Evolutionary conservation across 805 yeast genomes (phyloP).

Genomic region (Metschnikowia kunwiensis): DNA sequence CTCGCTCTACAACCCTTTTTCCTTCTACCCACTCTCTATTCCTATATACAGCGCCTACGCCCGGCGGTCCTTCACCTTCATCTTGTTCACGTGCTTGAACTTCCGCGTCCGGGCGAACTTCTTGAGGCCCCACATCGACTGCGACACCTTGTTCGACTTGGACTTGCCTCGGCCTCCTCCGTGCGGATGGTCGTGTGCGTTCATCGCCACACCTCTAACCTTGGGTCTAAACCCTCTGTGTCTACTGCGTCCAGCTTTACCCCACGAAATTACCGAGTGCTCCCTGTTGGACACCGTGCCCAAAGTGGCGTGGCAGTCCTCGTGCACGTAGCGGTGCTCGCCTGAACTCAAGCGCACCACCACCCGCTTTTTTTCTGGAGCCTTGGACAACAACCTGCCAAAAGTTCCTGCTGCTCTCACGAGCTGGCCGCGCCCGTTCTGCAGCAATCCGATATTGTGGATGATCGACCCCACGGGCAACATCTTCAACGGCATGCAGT

Average conservation of each 20-base stretch:
- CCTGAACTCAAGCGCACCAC: conserved; percentile 83
- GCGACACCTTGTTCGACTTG: conserved; percentile 90
- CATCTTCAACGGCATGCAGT: conserved; percentile 88
- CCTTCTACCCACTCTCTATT: no score
- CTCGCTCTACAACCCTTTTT: no score
- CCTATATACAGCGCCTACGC: no score
- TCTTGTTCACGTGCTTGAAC: conserved; percentile 79
- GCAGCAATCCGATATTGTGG: conserved; percentile 76
- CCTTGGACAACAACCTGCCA: conserved; percentile 80
- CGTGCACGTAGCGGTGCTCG: conserved; percentile 84
- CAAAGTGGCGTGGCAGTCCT: conserved; percentile 88
- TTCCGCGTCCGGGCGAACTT: conserved; percentile 92
- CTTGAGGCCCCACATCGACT: conserved; percentile 96
- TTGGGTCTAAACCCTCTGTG: conserved; percentile 91
- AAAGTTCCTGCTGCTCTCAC: conserved; percentile 95
- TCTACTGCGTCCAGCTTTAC: conserved; percentile 96
- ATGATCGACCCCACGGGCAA: conserved; percentile 92
- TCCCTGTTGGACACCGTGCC: conserved; percentile 92
- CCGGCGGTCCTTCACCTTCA: conserved; percentile 89
- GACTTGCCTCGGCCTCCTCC: conserved; percentile 99
- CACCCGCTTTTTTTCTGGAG: conserved; percentile 67
- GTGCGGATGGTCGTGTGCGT: conserved; percentile 95
- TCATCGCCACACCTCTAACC: conserved; percentile 98
- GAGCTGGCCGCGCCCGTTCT: conserved; percentile 76
- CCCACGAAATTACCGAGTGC: conserved; percentile 83